A percentile compares a stretch with the other conserved stretches of the same genome.
Evolutionary conservation across 495 filamentous ascomycete genomes (phyloP).

Genomic region (Bacidia rubella): DNA sequence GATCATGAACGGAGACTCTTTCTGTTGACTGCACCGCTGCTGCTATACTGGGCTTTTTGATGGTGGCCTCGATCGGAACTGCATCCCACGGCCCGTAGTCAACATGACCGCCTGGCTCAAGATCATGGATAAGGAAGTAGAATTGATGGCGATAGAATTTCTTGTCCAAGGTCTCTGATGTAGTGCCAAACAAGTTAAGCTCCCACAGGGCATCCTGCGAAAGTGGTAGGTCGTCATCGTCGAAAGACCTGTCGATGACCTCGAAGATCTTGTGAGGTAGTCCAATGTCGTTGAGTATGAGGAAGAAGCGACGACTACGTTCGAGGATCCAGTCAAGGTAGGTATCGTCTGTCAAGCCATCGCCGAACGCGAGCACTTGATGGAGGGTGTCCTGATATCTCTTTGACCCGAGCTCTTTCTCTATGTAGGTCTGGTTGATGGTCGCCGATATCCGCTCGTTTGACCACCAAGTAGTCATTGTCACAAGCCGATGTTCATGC

Average conservation of each 20-base stretch:
- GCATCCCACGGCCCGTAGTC: slow-evolving; percentile 66
- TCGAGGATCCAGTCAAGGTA: slow-evolving; percentile 88
- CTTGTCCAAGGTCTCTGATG: slow-evolving; percentile 49
- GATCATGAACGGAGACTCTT: slow-evolving; percentile 50
- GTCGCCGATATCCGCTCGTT: slow-evolving; percentile 60
- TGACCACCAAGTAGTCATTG: slow-evolving; percentile 54
- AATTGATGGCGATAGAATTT: slow-evolving; percentile 76
- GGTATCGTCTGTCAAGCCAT: slow-evolving; percentile 75
- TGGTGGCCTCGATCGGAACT: slow-evolving; percentile 57
- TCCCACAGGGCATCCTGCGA: slow-evolving; percentile 55
- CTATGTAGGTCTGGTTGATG: slow-evolving; percentile 56
- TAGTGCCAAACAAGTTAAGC: slow-evolving; percentile 46
- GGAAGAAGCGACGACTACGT: slow-evolving; percentile 64
- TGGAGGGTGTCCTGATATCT: slow-evolving; percentile 55
- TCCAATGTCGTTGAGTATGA: slow-evolving; percentile 67
- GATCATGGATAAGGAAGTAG: slow-evolving; percentile 58
- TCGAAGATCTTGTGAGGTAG: slow-evolving; percentile 77
- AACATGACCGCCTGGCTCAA: slow-evolving; percentile 56
- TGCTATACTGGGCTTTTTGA: slow-evolving; percentile 40
- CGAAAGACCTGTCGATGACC: slow-evolving; percentile 72
- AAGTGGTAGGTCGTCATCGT: slow-evolving; percentile 79
- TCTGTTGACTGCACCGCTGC: slow-evolving; percentile 44
- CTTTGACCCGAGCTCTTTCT: slow-evolving; percentile 32
- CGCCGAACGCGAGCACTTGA: slow-evolving; percentile 63
- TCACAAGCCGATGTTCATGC: slow-evolving; percentile 3